phyloP scores from a whole-genome alignment of 805 yeast genomes.

The Torulaspora maleeae region DNA sequence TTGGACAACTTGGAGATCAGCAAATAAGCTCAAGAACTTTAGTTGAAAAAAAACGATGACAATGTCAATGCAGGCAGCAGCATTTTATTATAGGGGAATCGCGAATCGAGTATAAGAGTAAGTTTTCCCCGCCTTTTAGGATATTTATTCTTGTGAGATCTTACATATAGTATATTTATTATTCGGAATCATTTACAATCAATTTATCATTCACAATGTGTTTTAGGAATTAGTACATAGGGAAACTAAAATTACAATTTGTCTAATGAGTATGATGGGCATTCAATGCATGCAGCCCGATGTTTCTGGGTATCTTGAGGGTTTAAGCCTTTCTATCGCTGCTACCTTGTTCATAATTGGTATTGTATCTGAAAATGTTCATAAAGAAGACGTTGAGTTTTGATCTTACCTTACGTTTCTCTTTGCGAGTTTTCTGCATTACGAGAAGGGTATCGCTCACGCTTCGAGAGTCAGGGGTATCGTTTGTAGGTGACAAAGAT shows the following conservation, averaged over 20 bases:
- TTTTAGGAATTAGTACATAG: slow-evolving; percentile 1
- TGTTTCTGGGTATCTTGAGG: background rate
- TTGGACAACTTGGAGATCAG: slow-evolving; percentile 67
- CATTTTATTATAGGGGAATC: background rate
- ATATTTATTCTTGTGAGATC: slow-evolving; percentile 4
- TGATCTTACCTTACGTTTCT: slow-evolving; percentile 21
- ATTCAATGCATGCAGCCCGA: background rate
- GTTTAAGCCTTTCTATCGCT: background rate
- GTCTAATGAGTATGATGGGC: background rate
- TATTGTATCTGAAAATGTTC: slow-evolving; percentile 16
- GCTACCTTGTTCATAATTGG: slow-evolving; percentile 2
- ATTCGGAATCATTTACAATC: slow-evolving; percentile 1
- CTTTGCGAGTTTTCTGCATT: slow-evolving; percentile 8
- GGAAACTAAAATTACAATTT: slow-evolving; percentile 5
- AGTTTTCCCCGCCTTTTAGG: background rate
- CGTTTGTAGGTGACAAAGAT: background rate
- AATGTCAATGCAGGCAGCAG: background rate
- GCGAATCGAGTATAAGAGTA: background rate
- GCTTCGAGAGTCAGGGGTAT: slow-evolving; percentile 18
- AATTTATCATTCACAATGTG: background rate
- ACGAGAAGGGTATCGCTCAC: slow-evolving; percentile 26
- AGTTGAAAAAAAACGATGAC: background rate
- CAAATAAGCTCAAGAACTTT: slow-evolving; percentile 13
- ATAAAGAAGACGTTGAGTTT: slow-evolving; percentile 19
- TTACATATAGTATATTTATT: slow-evolving; percentile 3